These are phyloP conservation scores for Dothistroma pini DNA, from an alignment of 2,329 filamentous ascomycete species.

Conservation along the genomic window DNA sequence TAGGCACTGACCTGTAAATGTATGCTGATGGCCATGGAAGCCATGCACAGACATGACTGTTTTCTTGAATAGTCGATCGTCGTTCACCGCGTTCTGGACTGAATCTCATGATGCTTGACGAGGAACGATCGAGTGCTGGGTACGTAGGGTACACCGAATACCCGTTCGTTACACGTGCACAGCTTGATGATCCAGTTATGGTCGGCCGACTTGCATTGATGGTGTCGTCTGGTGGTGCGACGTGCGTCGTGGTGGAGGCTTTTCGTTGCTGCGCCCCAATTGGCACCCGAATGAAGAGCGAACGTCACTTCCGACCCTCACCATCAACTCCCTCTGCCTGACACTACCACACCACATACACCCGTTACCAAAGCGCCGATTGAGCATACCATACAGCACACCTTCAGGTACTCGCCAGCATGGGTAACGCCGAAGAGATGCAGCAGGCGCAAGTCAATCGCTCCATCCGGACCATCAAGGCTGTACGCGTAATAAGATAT, in stretches of 20 bases:
- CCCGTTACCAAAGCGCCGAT: neutral
- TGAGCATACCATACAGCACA: neutral
- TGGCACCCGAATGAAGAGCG: neutral
- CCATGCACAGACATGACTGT: too few relatives aligned
- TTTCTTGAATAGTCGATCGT: too few relatives aligned
- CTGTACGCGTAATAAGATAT: conserved; percentile 51
- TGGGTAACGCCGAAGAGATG: conserved; percentile 42
- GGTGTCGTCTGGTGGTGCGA: neutral
- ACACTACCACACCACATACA: neutral
- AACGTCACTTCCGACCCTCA: neutral
- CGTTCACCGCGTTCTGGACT: too few relatives aligned
- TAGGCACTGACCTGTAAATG: too few relatives aligned
- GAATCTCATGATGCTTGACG: too few relatives aligned
- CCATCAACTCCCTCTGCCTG: too few relatives aligned
- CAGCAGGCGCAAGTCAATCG: conserved; percentile 67
- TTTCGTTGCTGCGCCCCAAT: neutral
- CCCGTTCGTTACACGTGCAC: too few relatives aligned
- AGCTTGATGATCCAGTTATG: neutral
- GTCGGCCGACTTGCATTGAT: neutral
- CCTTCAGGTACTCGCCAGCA: conserved; percentile 11
- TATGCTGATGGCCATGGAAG: too few relatives aligned
- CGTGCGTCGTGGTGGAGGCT: neutral
- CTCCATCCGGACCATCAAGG: conserved; percentile 82
- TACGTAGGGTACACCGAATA: too few relatives aligned
- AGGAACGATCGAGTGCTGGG: too few relatives aligned